phyloP scores from a whole-genome alignment of 208 protist species.

The Leishmania tropica region DNA sequence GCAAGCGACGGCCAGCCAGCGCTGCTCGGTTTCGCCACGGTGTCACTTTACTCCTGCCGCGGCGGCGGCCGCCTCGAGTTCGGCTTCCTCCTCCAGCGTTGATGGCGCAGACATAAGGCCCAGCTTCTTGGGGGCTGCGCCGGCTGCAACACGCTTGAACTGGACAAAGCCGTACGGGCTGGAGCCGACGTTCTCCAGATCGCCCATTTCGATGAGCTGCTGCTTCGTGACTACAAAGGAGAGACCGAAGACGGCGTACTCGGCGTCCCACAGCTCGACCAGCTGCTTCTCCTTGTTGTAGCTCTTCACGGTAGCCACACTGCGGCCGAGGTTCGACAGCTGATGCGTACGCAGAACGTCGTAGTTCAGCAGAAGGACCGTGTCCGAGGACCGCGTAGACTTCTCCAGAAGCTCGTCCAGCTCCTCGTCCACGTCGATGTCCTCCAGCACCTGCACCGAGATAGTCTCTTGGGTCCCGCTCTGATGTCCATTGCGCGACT shows the following conservation, averaged over 20 bases:
- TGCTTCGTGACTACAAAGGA: constrained; percentile 53
- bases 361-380: constrained; percentile 86
- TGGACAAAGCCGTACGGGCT: constrained; percentile 82
- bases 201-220: constrained; percentile 77
- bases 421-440: constrained; percentile 74
- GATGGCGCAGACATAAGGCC: constrained; percentile 52
- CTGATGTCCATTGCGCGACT: constrained; percentile 52
- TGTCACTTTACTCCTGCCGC: constrained; percentile 13
- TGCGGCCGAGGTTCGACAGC: constrained; percentile 62
- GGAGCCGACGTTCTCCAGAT: constrained; percentile 74
- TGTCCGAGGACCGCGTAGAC: constrained; percentile 53
- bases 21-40: constrained; percentile 3
- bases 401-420: constrained; percentile 68
- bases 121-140: constrained; percentile 25
- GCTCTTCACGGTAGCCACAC: constrained; percentile 72
- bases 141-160: constrained; percentile 39
- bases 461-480: constrained; percentile 27
- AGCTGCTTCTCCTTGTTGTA: constrained; percentile 70
- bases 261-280: constrained; percentile 81
- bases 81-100: constrained; percentile 52
- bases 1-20: not conserved
- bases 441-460: constrained; percentile 71
- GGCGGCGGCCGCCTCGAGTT: constrained; percentile 28
- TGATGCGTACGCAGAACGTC: constrained; percentile 67
- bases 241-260: constrained; percentile 86